Conservation (phyloP, 768 basidiomycete genomes). For the Lentinula lateritia region DNA sequence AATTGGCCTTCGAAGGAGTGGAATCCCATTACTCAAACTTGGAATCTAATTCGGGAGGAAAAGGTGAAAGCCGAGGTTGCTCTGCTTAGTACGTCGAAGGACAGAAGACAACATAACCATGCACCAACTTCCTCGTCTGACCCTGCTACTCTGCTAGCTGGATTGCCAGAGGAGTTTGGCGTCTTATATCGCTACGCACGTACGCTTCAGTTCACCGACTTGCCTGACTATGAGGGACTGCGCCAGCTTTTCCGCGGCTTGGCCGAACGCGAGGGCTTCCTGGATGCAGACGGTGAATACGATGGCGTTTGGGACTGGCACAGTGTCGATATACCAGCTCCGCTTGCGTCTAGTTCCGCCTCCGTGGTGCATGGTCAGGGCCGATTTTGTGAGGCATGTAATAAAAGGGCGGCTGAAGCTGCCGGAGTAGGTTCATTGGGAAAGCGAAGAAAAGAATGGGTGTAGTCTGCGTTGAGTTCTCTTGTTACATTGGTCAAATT, state of each 20-base stretch:
- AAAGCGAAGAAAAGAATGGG: slow-evolving; percentile 3
- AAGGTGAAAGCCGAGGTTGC: slow-evolving; percentile 63
- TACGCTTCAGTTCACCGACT: slow-evolving; percentile 79
- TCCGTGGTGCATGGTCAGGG: not conserved
- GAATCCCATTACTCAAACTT: slow-evolving; percentile 61
- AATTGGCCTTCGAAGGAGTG: slow-evolving; percentile 17
- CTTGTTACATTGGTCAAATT: not conserved
- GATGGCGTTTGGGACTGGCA: slow-evolving; percentile 39
- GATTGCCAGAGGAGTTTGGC: slow-evolving; percentile 54
- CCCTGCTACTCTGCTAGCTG: slow-evolving; percentile 10
- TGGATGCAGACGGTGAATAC: slow-evolving; percentile 26
- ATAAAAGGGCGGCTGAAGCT: slow-evolving; percentile 5
- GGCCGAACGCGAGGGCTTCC: slow-evolving; percentile 46
- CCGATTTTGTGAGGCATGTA: slow-evolving; percentile 7
- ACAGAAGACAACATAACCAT: slow-evolving; percentile 36
- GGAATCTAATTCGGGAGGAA: slow-evolving; percentile 72
- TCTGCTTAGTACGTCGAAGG: slow-evolving; percentile 70
- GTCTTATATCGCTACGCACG: slow-evolving; percentile 67
- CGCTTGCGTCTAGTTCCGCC: not conserved
- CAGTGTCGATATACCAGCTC: slow-evolving; percentile 7
- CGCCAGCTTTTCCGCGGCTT: slow-evolving; percentile 65
- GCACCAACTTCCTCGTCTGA: not conserved
- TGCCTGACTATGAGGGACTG: slow-evolving; percentile 84
- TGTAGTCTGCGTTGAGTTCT: not conserved
- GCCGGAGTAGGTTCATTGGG: slow-evolving; percentile 1